phyloP scores from a whole-genome alignment of 768 basidiomycete species.

The Trametes cinnabarina region DNA sequence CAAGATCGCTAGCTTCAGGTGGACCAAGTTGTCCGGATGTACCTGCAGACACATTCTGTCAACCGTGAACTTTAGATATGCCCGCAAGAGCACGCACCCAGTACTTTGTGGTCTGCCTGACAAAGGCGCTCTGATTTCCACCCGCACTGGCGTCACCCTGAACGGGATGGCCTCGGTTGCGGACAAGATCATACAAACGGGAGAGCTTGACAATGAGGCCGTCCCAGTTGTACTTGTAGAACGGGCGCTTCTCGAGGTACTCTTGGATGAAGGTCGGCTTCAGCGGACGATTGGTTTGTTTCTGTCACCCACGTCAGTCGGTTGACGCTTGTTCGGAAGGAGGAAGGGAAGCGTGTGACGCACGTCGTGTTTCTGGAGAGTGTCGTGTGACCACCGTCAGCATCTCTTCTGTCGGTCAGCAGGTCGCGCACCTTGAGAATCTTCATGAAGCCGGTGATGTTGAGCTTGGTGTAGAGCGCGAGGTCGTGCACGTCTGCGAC shows the following conservation, averaged over 20 bases:
- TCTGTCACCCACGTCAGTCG: constrained; percentile 45
- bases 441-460: constrained; percentile 99
- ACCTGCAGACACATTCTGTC: constrained; percentile 2
- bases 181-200: constrained; percentile 90
- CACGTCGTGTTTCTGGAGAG: constrained; percentile 88
- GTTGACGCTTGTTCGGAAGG: background rate
- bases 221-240: constrained; percentile 97
- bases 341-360: constrained; percentile 21
- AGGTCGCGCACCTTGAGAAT: constrained; percentile 72
- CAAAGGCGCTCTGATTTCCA: constrained; percentile 94
- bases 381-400: constrained; percentile 8
- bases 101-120: constrained; percentile 98
- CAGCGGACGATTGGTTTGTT: constrained; percentile 83
- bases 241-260: constrained; percentile 91
- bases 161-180: constrained; percentile 92
- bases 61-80: too few relatives aligned
- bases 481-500: constrained; percentile 93
- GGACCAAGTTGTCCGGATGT: constrained; percentile 33
- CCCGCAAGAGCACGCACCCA: constrained; percentile 73
- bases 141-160: constrained; percentile 93
- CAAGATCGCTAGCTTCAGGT: constrained; percentile 74
- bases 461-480: constrained; percentile 92
- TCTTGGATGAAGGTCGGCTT: constrained; percentile 88
- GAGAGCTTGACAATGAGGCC: constrained; percentile 94
- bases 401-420: background rate